These are phyloP conservation scores for Talinum fruticosum DNA, from an alignment of 148 eudicot genomes.

Conservation along the genomic window DNA sequence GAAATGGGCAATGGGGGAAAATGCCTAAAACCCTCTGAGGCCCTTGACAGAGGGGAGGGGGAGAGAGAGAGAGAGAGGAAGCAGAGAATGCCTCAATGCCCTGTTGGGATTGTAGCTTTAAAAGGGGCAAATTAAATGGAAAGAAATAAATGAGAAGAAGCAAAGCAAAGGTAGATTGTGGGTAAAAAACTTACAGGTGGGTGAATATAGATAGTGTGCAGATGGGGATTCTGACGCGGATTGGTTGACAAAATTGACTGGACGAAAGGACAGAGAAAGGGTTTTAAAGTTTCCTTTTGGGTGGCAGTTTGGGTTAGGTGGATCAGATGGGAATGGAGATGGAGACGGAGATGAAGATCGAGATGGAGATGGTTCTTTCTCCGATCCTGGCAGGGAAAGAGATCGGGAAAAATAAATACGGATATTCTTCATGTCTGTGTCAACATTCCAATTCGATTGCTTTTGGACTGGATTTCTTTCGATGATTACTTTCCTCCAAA, in stretches of 20 bases:
- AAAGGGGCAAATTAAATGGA: constrained; percentile 11
- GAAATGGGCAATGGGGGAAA: not conserved
- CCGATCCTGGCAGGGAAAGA: not conserved
- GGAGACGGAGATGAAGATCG: too few relatives aligned
- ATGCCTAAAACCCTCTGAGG: not conserved
- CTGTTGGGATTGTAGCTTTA: not conserved
- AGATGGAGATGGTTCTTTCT: not conserved
- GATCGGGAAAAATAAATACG: not conserved
- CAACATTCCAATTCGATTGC: not conserved
- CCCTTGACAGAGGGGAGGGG: not conserved
- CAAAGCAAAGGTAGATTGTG: constrained; percentile 4
- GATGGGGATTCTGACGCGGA: constrained; percentile 27
- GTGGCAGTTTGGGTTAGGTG: constrained; percentile 21
- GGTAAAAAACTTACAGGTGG: constrained; percentile 11
- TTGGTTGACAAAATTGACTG: constrained; percentile 33
- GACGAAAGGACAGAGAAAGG: not conserved
- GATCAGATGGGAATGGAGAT: not conserved
- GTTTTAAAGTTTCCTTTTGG: constrained; percentile 5
- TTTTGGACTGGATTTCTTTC: not conserved
- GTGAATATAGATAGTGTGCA: constrained; percentile 17
- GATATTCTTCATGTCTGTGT: not conserved
- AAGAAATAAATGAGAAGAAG: constrained; percentile 4
- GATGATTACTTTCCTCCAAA: not conserved
- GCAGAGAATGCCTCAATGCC: not conserved
- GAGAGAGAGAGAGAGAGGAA: not conserved